phyloP scores from a whole-genome alignment of 2,329 filamentous ascomycete species.

The Colletotrichum sublineola region DNA sequence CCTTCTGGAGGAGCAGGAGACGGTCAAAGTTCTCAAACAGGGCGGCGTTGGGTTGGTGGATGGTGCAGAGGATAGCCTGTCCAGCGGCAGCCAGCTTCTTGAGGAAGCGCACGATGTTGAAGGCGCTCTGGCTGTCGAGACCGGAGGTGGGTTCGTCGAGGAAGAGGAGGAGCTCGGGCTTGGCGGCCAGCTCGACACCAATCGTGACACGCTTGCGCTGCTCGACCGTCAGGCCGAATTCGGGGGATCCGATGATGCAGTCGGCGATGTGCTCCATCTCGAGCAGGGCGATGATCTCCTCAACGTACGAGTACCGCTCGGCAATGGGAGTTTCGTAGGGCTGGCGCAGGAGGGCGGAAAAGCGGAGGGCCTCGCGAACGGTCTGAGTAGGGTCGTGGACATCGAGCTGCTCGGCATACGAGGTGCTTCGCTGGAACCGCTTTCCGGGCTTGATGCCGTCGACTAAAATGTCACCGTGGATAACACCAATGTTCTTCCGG shows the following conservation, averaged over 20 bases:
- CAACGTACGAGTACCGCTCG: constrained; percentile 72
- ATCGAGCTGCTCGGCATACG: constrained; percentile 74
- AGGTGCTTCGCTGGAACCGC: constrained; percentile 72
- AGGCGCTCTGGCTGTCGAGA: constrained; percentile 78
- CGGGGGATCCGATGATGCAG: constrained; percentile 68
- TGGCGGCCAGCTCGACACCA: constrained; percentile 89
- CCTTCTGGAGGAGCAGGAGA: constrained; percentile 81
- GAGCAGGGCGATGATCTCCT: constrained; percentile 70
- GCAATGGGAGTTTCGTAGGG: constrained; percentile 64
- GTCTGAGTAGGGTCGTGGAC: constrained; percentile 73
- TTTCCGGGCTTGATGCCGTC: constrained; percentile 69
- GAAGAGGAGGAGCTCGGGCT: constrained; percentile 81
- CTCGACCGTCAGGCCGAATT: constrained; percentile 79
- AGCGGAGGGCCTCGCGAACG: constrained; percentile 73
- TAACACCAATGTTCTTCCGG: constrained; percentile 73
- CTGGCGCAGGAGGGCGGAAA: constrained; percentile 73
- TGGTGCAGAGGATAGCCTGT: constrained; percentile 91
- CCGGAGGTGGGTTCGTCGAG: constrained; percentile 84
- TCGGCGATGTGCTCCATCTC: constrained; percentile 72
- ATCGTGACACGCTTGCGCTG: constrained; percentile 86
- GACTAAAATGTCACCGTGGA: constrained; percentile 68
- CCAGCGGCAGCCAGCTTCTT: constrained; percentile 82
- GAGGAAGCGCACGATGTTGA: constrained; percentile 84
- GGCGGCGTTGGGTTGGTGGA: constrained; percentile 89
- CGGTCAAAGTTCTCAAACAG: constrained; percentile 92